Conservation (phyloP, 495 filamentous ascomycete species). For the Penicillium lividum region DNA sequence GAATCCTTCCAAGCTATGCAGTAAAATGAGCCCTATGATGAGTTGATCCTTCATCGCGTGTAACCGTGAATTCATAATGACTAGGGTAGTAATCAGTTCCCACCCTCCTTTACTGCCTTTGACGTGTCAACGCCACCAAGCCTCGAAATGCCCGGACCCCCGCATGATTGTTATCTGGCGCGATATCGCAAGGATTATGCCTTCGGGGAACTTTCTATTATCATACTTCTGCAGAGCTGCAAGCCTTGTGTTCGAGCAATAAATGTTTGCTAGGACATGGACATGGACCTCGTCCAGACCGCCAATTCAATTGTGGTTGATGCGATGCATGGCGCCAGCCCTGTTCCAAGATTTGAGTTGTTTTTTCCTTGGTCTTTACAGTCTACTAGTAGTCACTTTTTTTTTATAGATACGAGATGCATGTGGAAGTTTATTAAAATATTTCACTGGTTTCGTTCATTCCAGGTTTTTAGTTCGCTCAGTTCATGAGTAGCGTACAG, state of each 20-base stretch:
- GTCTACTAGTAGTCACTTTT: background rate
- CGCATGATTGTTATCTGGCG: slow-evolving; percentile 22
- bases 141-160: slow-evolving; percentile 9
- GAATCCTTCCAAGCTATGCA: background rate
- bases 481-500: slow-evolving; percentile 28
- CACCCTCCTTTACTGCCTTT: slow-evolving; percentile 4
- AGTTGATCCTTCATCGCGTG: background rate
- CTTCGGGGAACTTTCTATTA: slow-evolving; percentile 16
- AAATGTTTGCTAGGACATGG: background rate
- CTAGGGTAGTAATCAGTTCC: slow-evolving; percentile 1
- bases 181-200: slow-evolving; percentile 19
- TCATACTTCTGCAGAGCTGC: slow-evolving; percentile 9
- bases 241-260: slow-evolving; percentile 7
- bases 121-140: slow-evolving; percentile 37
- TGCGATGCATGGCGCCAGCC: slow-evolving; percentile 22
- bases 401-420: slow-evolving; percentile 20
- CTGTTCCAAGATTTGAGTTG: background rate
- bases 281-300: slow-evolving; percentile 19
- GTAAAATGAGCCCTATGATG: background rate
- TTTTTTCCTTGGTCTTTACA: slow-evolving; percentile 2
- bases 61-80: slow-evolving; percentile 6
- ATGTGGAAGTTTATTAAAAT: slow-evolving; percentile 12
- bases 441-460: slow-evolving; percentile 16
- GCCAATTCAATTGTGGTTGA: slow-evolving; percentile 18
- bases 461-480: slow-evolving; percentile 11